phyloP scores from a whole-genome alignment of 2,329 filamentous ascomycete species.

The Phialophora chinensis region DNA sequence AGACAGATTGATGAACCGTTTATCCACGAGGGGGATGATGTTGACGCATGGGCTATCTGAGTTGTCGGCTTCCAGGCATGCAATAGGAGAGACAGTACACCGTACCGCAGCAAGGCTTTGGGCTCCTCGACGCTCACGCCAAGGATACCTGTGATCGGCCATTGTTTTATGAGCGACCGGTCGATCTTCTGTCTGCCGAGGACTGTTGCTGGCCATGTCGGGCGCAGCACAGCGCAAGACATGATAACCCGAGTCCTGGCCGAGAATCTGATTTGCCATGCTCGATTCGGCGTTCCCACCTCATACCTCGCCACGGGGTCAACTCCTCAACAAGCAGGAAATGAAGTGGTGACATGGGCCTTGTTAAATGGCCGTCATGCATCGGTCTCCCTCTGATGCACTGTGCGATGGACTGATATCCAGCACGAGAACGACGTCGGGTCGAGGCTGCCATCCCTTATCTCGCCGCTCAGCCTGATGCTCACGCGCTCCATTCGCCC shows the following conservation, averaged over 20 bases:
- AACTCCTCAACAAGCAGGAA: constrained; percentile 1
- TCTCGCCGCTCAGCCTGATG: constrained; percentile 19
- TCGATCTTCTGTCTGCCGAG: constrained; percentile 4
- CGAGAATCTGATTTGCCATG: constrained; percentile 7
- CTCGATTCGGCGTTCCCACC: constrained; percentile 8
- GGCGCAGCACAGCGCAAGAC: constrained; percentile 6
- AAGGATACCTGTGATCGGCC: not conserved
- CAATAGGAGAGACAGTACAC: not conserved
- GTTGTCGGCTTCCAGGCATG: not conserved
- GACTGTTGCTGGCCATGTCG: not conserved
- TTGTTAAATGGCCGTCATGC: constrained; percentile 15
- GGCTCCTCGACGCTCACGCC: not conserved
- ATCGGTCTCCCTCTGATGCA: not conserved
- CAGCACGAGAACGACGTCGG: not conserved
- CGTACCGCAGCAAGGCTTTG: not conserved
- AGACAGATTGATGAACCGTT: constrained; percentile 95
- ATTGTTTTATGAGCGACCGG: constrained; percentile 8
- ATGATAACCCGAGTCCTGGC: constrained; percentile 14
- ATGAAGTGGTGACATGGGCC: not conserved
- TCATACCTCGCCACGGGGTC: not conserved
- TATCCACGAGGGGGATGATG: constrained; percentile 73
- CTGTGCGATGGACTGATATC: not conserved
- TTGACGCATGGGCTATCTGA: constrained; percentile 78
- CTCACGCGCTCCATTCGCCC: constrained; percentile 6
- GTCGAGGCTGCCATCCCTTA: constrained; percentile 18